These are phyloP conservation scores for Corymbia maculata DNA, from an alignment of 345 rosid genomes.

Conservation along the genomic window DNA sequence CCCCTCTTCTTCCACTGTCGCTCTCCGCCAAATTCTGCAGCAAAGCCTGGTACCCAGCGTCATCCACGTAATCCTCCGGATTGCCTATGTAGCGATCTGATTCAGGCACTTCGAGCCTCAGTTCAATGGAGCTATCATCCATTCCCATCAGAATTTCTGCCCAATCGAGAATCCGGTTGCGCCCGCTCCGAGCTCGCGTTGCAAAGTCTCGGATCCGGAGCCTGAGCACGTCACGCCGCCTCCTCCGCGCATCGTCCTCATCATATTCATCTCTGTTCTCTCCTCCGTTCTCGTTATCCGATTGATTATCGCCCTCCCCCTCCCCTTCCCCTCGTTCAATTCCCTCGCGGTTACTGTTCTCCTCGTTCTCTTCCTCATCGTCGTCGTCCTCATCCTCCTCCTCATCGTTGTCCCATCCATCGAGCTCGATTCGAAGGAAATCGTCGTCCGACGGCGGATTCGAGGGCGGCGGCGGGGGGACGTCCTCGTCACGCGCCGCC, in stretches of 20 bases:
- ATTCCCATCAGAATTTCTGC: slow-evolving; percentile 63
- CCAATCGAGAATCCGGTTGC: slow-evolving; percentile 66
- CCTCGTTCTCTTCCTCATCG: slow-evolving; percentile 7
- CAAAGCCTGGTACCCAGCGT: slow-evolving; percentile 55
- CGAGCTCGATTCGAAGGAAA: slow-evolving; percentile 42
- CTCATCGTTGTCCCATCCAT: slow-evolving; percentile 47
- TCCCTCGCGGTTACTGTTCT: slow-evolving; percentile 1
- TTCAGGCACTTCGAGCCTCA: slow-evolving; percentile 43
- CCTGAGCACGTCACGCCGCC: slow-evolving; percentile 33
- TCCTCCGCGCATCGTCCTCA: slow-evolving; percentile 31
- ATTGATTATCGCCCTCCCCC: slow-evolving; percentile 12
- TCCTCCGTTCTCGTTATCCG: slow-evolving; percentile 16
- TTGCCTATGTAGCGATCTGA: slow-evolving; percentile 40
- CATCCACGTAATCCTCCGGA: slow-evolving; percentile 53
- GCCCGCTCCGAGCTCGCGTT: slow-evolving; percentile 41
- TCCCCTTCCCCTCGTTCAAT: slow-evolving; percentile 1
- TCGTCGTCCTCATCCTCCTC: slow-evolving; percentile 32
- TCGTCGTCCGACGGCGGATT: slow-evolving; percentile 38
- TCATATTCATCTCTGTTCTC: slow-evolving; percentile 11
- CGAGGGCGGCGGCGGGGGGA: slow-evolving; percentile 25
- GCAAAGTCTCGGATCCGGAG: slow-evolving; percentile 38
- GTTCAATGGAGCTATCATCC: slow-evolving; percentile 57
- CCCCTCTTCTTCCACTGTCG: slow-evolving; percentile 57
- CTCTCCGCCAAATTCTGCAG: slow-evolving; percentile 62
- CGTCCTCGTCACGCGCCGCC: slow-evolving; percentile 42